Evolutionary conservation across 345 rosid genomes (phyloP), one percentile per base, ranked within the genome.

Genomic region (Streptanthus diversifolius): DNA sequence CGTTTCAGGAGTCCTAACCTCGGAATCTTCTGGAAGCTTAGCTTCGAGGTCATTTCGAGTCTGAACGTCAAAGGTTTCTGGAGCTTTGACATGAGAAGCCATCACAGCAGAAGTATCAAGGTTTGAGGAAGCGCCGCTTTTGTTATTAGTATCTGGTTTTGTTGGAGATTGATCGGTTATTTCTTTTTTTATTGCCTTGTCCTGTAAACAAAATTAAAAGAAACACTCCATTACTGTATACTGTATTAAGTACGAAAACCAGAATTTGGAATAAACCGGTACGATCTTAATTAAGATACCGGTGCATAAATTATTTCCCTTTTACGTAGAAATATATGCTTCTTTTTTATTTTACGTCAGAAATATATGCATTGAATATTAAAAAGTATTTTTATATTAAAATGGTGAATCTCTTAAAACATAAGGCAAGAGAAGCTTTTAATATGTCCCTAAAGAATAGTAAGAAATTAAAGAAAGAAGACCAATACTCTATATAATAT

Each of bases 1-100:
- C 21, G 79, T 75, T n/a, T 76, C 77, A 56, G 77, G 74, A 68
- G 55, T 68, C 41, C 68, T 68, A 4, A 68, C 48, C 8, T 69
- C 2, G 0, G 49, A 35, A 41, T 43, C 69, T 15, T 41, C 41
- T 35, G 79, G 64, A 65, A 74, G 32, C 68, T 67, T 67, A 0
- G 60, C 78, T 39, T 74, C 70, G 3, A 75, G 64, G 0, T 75
- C 80, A 29, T 15, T 48, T 21, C 60, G 71, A 25, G 71, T 70
- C 22, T 70, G 17, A 55, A 57, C 45, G 22, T 56, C 66, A 48
- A 45, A 64, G 14, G 66, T 37, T 7, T 76, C 74, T 18, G 24
- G 76, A 39, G 52, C 19, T 63, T 63, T 54, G 41, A 27, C 51
- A 27, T 27, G 29, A 14, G 70, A 11, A 32, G 25, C 8, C 5